Evolutionary conservation across 108 stramenopile species (phyloP), one percentile per base, ranked within the genome.

Genomic region (Parietichytrium sp.): DNA sequence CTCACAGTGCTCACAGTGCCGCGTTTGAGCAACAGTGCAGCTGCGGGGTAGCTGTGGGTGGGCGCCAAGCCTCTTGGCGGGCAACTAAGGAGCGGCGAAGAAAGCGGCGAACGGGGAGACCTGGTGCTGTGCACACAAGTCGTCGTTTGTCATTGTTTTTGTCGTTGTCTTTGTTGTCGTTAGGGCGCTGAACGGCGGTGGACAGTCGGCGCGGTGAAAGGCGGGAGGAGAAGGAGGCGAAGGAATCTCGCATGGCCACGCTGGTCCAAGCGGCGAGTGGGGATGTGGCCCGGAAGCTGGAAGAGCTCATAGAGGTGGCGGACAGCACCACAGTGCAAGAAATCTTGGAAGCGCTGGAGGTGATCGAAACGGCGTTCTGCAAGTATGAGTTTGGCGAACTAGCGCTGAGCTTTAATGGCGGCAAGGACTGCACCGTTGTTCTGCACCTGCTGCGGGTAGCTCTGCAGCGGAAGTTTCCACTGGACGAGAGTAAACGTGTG

Each of bases 381-480:
- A 80, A 29, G 72, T 82, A 80, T 20, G 31, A n/a, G 3, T 29
- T 27, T 8, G 33, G 27, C 4, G 79, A 80, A 13, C 29, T 84
- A 23, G 38, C 23, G 23, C 52, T 49, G 0, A 91, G 90, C 49
- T 99, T 96, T 89, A 99, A 99, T 89, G 98, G 98, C 6, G 98
- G 98, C 4, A 99, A 99, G 79, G 98, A 99, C 90, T 96, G 96
- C 13, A 93, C 93, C 10, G 98, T 97, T 0, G 93, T 98, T 77
- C 85, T 97, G 80, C 95, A 98, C 82, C 84, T 98, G 80, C 82
- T 93, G 47, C 90, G 98, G 47, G 97, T 96, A 3, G 96, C 93
- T 0, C 61, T 72, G 23, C 88, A 91, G 79, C 96, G 96, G 12
- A 81, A 94, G 26, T 89, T 91, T 54, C 84, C 83, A 29, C 13